These are phyloP conservation scores for Pulveroboletus sp. DNA, from an alignment of 768 basidiomycete species.

Conservation along the genomic window DNA sequence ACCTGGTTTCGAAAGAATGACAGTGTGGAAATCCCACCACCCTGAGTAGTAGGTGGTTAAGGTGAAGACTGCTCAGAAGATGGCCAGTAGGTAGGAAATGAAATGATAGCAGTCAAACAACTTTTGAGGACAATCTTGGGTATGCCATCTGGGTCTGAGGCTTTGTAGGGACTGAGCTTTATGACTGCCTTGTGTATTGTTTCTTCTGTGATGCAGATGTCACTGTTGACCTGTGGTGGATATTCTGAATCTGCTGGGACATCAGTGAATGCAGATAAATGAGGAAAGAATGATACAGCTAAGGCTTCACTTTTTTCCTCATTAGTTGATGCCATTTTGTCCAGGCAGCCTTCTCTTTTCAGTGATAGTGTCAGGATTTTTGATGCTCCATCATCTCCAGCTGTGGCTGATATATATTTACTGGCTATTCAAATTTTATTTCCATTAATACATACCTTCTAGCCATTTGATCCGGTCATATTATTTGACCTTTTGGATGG, in stretches of 20 bases:
- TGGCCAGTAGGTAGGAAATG: too few relatives aligned
- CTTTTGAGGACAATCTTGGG: background rate
- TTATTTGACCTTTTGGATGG: background rate
- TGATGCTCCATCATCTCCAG: too few relatives aligned
- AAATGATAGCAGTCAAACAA: too few relatives aligned
- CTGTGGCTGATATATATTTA: background rate
- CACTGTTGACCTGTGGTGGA: background rate
- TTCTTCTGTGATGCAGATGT: background rate
- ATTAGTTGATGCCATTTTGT: background rate
- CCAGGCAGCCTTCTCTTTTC: background rate
- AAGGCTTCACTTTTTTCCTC: background rate
- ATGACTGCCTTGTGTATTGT: too few relatives aligned
- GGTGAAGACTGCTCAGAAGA: too few relatives aligned
- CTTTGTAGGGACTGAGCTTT: background rate
- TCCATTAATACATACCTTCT: background rate
- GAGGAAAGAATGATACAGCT: background rate
- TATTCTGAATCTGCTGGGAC: background rate
- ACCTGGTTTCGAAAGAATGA: too few relatives aligned
- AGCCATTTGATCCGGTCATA: background rate
- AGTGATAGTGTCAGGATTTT: background rate
- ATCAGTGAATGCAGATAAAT: background rate
- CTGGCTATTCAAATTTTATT: background rate
- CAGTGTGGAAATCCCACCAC: too few relatives aligned
- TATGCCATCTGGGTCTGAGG: background rate
- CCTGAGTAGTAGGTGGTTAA: too few relatives aligned